phyloP scores from a whole-genome alignment of 164 flowering plant genomes.

The Aristolochia californica region DNA sequence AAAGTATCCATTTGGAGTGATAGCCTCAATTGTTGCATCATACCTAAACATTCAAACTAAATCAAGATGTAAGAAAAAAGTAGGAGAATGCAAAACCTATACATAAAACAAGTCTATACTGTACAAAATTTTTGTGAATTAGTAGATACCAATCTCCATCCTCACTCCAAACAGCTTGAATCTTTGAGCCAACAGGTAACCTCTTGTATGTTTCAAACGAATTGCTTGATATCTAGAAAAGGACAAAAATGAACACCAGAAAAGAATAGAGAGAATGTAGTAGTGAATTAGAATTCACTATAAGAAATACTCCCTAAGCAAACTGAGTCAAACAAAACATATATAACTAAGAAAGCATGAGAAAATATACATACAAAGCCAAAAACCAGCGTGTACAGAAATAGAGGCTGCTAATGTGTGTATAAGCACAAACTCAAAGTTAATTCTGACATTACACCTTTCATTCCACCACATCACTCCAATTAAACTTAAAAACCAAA shows the following conservation, averaged over 20 bases:
- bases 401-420: too few relatives aligned
- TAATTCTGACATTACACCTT: too few relatives aligned
- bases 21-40: conserved; percentile 73
- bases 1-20: conserved; percentile 70
- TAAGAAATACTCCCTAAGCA: not conserved
- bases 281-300: not conserved
- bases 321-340: too few relatives aligned
- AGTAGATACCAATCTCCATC: conserved; percentile 85
- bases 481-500: too few relatives aligned
- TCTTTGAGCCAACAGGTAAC: conserved; percentile 65
- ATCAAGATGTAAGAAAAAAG: conserved; percentile 33
- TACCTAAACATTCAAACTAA: conserved; percentile 74
- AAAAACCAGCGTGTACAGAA: too few relatives aligned
- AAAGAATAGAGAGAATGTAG: not conserved
- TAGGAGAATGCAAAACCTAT: conserved; percentile 15
- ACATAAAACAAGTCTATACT: conserved; percentile 6
- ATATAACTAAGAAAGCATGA: too few relatives aligned
- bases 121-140: not conserved
- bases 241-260: not conserved
- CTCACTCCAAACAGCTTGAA: conserved; percentile 97
- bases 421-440: too few relatives aligned
- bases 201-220: conserved; percentile 24
- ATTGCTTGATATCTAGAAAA: conserved; percentile 25
- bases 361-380: too few relatives aligned
- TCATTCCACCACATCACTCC: too few relatives aligned